A percentile compares a stretch with the other conserved stretches of the same genome.
These are phyloP conservation scores for Teratosphaeria viscida DNA, from an alignment of 2,329 filamentous ascomycete genomes.

Conservation along the genomic window DNA sequence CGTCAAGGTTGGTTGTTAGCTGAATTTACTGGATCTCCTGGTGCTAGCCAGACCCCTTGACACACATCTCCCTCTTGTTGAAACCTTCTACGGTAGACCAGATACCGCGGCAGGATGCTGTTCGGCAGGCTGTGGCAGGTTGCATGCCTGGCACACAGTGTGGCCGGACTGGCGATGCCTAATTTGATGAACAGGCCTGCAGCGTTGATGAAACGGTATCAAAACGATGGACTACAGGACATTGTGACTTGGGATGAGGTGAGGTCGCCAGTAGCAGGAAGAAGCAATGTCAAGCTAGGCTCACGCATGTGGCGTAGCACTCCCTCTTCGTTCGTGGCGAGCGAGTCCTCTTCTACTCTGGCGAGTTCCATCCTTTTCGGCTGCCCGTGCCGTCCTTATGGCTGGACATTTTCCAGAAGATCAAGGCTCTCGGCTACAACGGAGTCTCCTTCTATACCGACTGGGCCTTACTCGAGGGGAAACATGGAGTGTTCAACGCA, in stretches of 20 bases:
- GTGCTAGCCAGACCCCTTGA: not conserved
- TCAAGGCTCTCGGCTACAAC: slow-evolving; percentile 71
- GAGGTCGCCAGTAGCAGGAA: not conserved
- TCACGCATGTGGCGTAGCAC: slow-evolving; percentile 25
- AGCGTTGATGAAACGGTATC: not conserved
- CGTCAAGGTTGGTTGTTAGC: not conserved
- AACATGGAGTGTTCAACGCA: slow-evolving; percentile 56
- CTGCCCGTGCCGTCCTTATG: slow-evolving; percentile 53
- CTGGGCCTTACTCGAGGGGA: slow-evolving; percentile 69
- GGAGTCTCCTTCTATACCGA: slow-evolving; percentile 69
- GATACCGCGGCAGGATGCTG: not conserved
- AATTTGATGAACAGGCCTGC: not conserved
- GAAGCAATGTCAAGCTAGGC: not conserved
- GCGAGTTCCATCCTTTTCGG: slow-evolving; percentile 62
- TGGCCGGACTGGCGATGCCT: not conserved
- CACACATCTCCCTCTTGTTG: not conserved
- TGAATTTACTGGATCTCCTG: not conserved
- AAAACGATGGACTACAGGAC: not conserved
- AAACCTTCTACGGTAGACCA: not conserved
- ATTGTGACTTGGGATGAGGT: not conserved
- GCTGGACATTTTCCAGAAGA: slow-evolving; percentile 70
- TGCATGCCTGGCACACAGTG: not conserved
- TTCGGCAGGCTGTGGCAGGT: not conserved
- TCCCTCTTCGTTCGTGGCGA: slow-evolving; percentile 61
- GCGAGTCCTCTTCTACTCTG: slow-evolving; percentile 60